Base-by-base conservation (phyloP, 768 basidiomycete species). In the Tylopilus sp. region DNA sequence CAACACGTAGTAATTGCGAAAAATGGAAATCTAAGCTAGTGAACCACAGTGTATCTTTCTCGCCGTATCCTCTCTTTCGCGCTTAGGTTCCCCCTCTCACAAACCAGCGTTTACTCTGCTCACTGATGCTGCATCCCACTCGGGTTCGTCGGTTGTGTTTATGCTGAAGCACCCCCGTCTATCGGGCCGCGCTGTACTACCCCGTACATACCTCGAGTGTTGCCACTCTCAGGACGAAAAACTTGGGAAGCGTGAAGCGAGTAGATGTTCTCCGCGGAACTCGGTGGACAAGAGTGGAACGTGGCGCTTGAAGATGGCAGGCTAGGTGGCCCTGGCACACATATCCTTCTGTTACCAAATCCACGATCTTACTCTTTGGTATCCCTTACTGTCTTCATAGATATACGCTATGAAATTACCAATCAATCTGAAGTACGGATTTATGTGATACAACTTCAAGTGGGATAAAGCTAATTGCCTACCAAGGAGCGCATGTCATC, bases 141-240 rank as follows among this genome's bases (percentile, higher is more conserved):
- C 53, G 97, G 95, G 92, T 65, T 93, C 94, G 12, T 74, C 84
- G 4, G 81, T 98, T 2, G 81, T 86, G 10, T 97, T 98, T 73
- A 92, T 99, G 87, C 77, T 94, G 33, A 87, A 92, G 63, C 94
- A 97, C 63, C 79, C 98, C n/a, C 75, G 81, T 55, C 76, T 86
- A 1, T 82, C 84, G 8, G 87, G 90, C 4, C 87, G 85, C 58
- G 74, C 81, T 6, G 84, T 92, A 21, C 81, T 86, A 4, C 72
- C 83, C 1, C n/a, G n/a, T 1, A 74, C 80, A 38, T 88, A 74
- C 64, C 62, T 72, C 41, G 60, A 63, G 16, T 72, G 86, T n/a
- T 79, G 77, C 54, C 62, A 58, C 10, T 70, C 68, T 13, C 54
- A 69, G 30, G 58, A 55, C 25, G 73, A 74, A 53, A 62, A 71